Percentiles rank a stretch among this genome's conserved stretches.
phyloP scores from a whole-genome alignment of 495 filamentous ascomycete species.

The Trichoderma parareesei region DNA sequence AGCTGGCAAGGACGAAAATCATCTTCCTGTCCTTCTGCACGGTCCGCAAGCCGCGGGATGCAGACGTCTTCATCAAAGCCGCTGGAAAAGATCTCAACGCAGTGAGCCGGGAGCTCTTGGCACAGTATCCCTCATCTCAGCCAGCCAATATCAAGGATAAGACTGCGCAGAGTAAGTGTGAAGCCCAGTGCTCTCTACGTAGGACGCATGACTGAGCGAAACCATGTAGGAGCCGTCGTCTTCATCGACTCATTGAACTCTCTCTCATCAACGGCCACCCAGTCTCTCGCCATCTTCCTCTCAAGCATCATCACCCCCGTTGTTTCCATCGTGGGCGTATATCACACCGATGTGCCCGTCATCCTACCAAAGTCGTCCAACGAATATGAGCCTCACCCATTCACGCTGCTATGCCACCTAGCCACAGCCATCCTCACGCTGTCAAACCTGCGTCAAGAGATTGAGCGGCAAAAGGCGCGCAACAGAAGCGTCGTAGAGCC shows the following conservation, averaged over 20 bases:
- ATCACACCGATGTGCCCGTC: constrained; percentile 58
- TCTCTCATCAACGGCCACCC: constrained; percentile 30
- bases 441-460: constrained; percentile 55
- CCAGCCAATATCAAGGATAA: constrained; percentile 19
- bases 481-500: constrained; percentile 65
- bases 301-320: constrained; percentile 94
- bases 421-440: constrained; percentile 42
- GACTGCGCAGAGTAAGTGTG: constrained; percentile 27
- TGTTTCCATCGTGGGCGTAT: constrained; percentile 67
- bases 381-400: constrained; percentile 59
- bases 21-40: constrained; percentile 77
- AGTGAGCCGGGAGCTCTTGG: constrained; percentile 49
- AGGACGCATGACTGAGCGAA: constrained; percentile 26
- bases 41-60: constrained; percentile 43
- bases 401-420: constrained; percentile 49
- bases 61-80: constrained; percentile 56
- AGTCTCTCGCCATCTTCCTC: constrained; percentile 65
- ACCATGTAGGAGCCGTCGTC: constrained; percentile 42
- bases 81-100: constrained; percentile 45
- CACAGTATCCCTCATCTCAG: constrained; percentile 38
- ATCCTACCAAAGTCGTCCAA: constrained; percentile 19
- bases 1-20: constrained; percentile 47
- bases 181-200: background rate
- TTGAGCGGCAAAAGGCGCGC: constrained; percentile 57
- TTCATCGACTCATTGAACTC: constrained; percentile 56